These are phyloP conservation scores for Mycena rebaudengoi DNA, from an alignment of 768 basidiomycete genomes.

Conservation along the genomic window DNA sequence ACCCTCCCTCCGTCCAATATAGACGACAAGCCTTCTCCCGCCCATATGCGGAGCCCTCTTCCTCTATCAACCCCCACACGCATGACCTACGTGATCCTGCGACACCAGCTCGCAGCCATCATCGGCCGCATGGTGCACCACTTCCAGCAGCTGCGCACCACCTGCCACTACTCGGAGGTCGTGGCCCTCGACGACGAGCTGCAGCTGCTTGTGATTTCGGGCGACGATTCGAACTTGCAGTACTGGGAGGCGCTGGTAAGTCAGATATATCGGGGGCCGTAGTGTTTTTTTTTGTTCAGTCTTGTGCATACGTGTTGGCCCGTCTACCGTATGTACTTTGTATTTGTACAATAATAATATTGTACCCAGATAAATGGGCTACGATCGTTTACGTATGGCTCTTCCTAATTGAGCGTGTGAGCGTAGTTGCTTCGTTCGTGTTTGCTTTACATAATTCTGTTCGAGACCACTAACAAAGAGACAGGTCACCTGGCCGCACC, in stretches of 20 bases:
- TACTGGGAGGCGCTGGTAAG: slow-evolving; percentile 87
- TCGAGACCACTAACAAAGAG: too few relatives aligned
- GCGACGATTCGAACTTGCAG: slow-evolving; percentile 81
- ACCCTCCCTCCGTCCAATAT: slow-evolving; percentile 80
- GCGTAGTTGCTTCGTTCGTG: too few relatives aligned
- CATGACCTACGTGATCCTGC: slow-evolving; percentile 89
- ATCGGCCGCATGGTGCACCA: slow-evolving; percentile 93
- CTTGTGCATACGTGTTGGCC: slow-evolving; percentile 1
- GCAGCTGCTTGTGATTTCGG: slow-evolving; percentile 55
- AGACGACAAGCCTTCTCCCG: slow-evolving; percentile 62
- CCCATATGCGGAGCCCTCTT: slow-evolving; percentile 56
- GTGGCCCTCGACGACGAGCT: slow-evolving; percentile 84
- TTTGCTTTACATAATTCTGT: too few relatives aligned
- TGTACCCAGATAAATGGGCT: too few relatives aligned
- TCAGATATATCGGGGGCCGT: slow-evolving; percentile 57
- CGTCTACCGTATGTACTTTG: slow-evolving; percentile 4
- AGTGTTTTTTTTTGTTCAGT: slow-evolving; percentile 14
- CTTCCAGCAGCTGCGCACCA: slow-evolving; percentile 86
- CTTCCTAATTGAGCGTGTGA: too few relatives aligned
- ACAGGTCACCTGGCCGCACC: too few relatives aligned
- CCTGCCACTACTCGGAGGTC: slow-evolving; percentile 86
- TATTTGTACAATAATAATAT: slow-evolving; percentile 7
- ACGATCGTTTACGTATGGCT: too few relatives aligned
- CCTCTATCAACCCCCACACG: slow-evolving; percentile 77
- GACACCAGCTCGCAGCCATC: slow-evolving; percentile 82